Conservation (phyloP, 169 alveolate species). For the Theileria sp. region DNA sequence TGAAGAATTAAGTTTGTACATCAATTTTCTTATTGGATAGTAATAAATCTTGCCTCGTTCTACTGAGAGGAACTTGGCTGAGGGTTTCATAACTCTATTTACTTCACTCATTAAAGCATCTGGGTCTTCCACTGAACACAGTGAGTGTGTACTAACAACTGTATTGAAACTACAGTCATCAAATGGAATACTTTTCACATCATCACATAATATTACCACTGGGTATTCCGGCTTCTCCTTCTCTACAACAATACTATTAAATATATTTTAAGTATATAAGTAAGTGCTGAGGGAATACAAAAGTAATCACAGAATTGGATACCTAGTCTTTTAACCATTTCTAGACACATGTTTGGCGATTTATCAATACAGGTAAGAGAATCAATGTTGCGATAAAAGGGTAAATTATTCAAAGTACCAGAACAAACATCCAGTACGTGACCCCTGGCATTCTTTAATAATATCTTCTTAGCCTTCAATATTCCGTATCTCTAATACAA, state of each 20-base stretch:
- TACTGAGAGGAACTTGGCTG: conserved; percentile 64
- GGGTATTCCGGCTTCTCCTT: conserved; percentile 69
- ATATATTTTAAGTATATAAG: not conserved
- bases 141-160: conserved; percentile 71
- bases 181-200: conserved; percentile 63
- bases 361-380: conserved; percentile 73
- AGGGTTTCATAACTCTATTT: conserved; percentile 63
- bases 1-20: conserved; percentile 19
- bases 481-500: conserved; percentile 28
- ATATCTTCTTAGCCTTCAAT: conserved; percentile 44
- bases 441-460: conserved; percentile 70
- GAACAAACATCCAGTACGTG: conserved; percentile 77
- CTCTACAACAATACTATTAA: conserved; percentile 16
- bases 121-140: conserved; percentile 77
- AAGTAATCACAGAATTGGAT: not conserved
- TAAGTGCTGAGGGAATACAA: too few species aligned
- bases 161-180: conserved; percentile 70
- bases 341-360: conserved; percentile 72
- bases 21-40: conserved; percentile 46
- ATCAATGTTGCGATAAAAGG: conserved; percentile 62
- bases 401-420: conserved; percentile 71
- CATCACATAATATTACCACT: conserved; percentile 70
- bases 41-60: conserved; percentile 75
- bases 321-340: conserved; percentile 70
- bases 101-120: conserved; percentile 60